Conservation (phyloP, 2,329 filamentous ascomycete genomes). For the Fusarium dimerum region DNA sequence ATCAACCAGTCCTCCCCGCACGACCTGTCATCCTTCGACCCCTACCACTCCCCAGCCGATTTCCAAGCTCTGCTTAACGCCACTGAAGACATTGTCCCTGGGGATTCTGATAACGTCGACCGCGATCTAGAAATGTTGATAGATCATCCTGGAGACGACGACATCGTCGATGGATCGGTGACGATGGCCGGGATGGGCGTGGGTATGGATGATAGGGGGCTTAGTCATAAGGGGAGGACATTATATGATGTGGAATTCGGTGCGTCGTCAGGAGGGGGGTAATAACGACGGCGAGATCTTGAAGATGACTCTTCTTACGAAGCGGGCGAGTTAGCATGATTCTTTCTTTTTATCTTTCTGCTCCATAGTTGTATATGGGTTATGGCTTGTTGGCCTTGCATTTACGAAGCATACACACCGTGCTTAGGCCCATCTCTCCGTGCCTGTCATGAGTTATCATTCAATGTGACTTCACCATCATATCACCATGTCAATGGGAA, state of each 20-base stretch:
- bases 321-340: constrained; percentile 20
- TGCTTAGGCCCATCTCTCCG: too few relatives aligned
- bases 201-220: constrained; percentile 12
- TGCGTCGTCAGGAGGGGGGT: constrained; percentile 12
- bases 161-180: constrained; percentile 16
- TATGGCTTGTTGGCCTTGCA: constrained; percentile 2
- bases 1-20: constrained; percentile 40
- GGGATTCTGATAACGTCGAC: constrained; percentile 43
- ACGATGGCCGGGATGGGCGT: constrained; percentile 22
- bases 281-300: background rate
- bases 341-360: constrained; percentile 3
- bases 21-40: constrained; percentile 41
- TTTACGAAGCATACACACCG: background rate
- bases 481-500: too few relatives aligned
- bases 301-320: constrained; percentile 2
- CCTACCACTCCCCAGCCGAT: constrained; percentile 46
- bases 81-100: constrained; percentile 40
- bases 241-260: constrained; percentile 35
- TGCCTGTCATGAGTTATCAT: too few relatives aligned
- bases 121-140: constrained; percentile 55
- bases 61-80: constrained; percentile 57
- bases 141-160: constrained; percentile 46
- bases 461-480: too few relatives aligned
- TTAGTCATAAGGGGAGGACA: constrained; percentile 25
- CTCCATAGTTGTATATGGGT: constrained; percentile 3